Conservation (phyloP, 257 asterid genomes). For the Penstemon newberryi region DNA sequence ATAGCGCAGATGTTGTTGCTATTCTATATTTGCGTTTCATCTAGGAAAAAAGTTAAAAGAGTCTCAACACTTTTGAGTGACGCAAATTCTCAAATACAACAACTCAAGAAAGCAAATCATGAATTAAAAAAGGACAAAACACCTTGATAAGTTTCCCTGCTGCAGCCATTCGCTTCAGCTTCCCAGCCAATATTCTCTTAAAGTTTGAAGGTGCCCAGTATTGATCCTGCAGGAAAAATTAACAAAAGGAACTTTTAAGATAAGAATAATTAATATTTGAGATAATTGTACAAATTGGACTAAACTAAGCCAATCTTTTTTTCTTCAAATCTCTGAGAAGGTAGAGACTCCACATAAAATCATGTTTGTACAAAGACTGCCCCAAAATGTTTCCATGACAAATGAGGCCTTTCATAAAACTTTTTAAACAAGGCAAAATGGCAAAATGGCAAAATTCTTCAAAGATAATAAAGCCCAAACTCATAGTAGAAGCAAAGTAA, state of each 20-base stretch:
- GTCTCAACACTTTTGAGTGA: background rate
- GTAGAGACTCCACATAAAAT: too few relatives aligned
- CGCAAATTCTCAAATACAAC: conserved; percentile 2
- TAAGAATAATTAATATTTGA: background rate
- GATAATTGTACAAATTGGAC: too few relatives aligned
- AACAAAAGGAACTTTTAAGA: background rate
- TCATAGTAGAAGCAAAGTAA: too few relatives aligned
- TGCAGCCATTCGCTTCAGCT: conserved; percentile 51
- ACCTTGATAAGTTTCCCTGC: conserved; percentile 51
- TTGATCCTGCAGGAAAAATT: conserved; percentile 36
- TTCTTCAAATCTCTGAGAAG: too few relatives aligned
- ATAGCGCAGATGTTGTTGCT: conserved; percentile 28
- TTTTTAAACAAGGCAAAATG: too few relatives aligned
- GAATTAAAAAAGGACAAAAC: conserved; percentile 17
- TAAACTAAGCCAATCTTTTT: too few relatives aligned
- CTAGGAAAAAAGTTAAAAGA: conserved; percentile 31
- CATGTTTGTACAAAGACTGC: too few relatives aligned
- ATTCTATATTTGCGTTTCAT: conserved; percentile 43
- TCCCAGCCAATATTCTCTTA: conserved; percentile 45
- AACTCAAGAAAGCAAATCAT: background rate
- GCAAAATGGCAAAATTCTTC: too few relatives aligned
- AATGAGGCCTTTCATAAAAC: too few relatives aligned
- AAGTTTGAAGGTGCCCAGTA: conserved; percentile 62
- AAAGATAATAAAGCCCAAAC: too few relatives aligned
- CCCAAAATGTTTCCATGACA: too few relatives aligned